A percentile compares a stretch with the other conserved stretches of the same genome.
Conservation (phyloP, 345 rosid species). For the Arabis hirsuta region DNA sequence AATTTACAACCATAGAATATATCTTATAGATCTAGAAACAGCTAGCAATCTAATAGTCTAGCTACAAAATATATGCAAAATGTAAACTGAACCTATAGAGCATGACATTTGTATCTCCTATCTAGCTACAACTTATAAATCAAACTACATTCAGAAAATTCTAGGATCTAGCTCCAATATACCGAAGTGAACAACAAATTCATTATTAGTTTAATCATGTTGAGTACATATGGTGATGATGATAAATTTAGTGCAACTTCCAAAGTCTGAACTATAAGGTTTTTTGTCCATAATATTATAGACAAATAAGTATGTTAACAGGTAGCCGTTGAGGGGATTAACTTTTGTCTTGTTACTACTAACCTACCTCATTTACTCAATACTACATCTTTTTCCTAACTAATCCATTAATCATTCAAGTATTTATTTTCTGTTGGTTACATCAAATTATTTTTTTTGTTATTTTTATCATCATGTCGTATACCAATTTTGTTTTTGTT, state of each 20-base stretch:
- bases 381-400: slow-evolving; percentile 5
- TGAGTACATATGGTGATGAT: slow-evolving; percentile 15
- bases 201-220: neutral
- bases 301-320: slow-evolving; percentile 25
- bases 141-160: neutral
- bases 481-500: too few species aligned
- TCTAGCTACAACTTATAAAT: slow-evolving; percentile 4
- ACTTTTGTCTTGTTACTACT: slow-evolving; percentile 34
- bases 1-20: neutral
- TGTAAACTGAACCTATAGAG: neutral
- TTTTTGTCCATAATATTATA: slow-evolving; percentile 20
- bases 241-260: slow-evolving; percentile 28
- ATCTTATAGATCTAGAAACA: neutral
- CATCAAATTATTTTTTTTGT: neutral
- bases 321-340: slow-evolving; percentile 34
- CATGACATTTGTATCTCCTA: slow-evolving; percentile 6
- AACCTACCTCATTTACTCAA: slow-evolving; percentile 31
- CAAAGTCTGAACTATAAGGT: slow-evolving; percentile 15
- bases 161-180: slow-evolving; percentile 6
- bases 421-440: neutral
- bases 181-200: neutral
- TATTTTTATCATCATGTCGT: too few species aligned
- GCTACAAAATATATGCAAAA: neutral
- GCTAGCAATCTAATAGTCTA: neutral
- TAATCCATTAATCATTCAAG: neutral